Evolutionary conservation across 345 rosid species (phyloP).

Genomic region (Citrus australasica): DNA sequence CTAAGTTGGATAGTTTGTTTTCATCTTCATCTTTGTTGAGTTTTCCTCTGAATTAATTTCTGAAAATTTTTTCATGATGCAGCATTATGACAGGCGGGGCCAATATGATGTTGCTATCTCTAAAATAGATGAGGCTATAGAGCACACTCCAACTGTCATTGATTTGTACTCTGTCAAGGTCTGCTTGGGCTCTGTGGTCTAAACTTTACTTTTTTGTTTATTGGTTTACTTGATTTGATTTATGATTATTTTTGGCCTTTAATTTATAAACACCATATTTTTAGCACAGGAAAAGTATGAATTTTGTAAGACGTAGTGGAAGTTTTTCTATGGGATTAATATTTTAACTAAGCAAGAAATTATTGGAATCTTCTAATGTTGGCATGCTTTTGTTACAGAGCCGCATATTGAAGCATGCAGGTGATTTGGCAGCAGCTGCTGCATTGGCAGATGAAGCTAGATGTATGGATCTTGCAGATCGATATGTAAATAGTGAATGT

Average conservation of each 20-base stretch:
- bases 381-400: slow-evolving; percentile 50
- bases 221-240: not conserved
- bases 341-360: not conserved
- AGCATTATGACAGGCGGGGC: slow-evolving; percentile 97
- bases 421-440: slow-evolving; percentile 86
- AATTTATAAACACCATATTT: not conserved
- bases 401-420: slow-evolving; percentile 97
- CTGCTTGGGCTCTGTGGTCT: slow-evolving; percentile 13
- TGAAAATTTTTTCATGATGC: slow-evolving; percentile 30
- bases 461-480: slow-evolving; percentile 98
- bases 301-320: not conserved
- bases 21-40: slow-evolving; percentile 13
- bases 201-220: not conserved
- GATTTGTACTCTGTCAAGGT: slow-evolving; percentile 96
- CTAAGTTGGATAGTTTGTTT: slow-evolving; percentile 8
- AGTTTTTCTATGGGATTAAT: not conserved
- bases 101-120: slow-evolving; percentile 69
- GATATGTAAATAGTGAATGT: slow-evolving; percentile 91
- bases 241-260: not conserved
- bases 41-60: slow-evolving; percentile 11
- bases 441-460: slow-evolving; percentile 99
- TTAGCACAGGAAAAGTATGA: not conserved
- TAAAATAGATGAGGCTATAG: slow-evolving; percentile 88
- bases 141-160: slow-evolving; percentile 96
- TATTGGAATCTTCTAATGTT: slow-evolving; percentile 1